These are phyloP conservation scores for Kwoniella sp. DNA, from an alignment of 768 basidiomycete species.

Conservation along the genomic window DNA sequence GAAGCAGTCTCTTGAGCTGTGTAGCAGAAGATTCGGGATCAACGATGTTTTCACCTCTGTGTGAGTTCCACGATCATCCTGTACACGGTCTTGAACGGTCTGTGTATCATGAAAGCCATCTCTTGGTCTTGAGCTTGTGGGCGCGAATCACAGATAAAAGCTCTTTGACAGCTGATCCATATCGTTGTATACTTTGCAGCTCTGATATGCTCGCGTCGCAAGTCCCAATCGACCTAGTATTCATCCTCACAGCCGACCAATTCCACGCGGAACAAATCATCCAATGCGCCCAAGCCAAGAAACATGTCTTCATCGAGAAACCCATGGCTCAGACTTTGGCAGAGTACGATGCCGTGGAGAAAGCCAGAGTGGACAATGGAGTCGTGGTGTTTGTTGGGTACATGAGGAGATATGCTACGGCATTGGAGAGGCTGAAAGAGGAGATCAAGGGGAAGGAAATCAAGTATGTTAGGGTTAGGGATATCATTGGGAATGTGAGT, in stretches of 20 bases:
- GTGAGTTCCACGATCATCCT: constrained; percentile 15
- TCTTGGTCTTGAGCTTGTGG: no score
- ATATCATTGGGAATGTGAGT: constrained; percentile 47
- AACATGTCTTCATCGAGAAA: constrained; percentile 53
- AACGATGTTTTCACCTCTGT: constrained; percentile 24
- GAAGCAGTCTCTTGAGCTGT: constrained; percentile 25
- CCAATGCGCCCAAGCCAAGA: constrained; percentile 30
- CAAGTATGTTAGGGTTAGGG: constrained; percentile 41
- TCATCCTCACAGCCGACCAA: constrained; percentile 34
- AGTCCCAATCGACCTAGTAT: constrained; percentile 37
- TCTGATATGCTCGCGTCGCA: constrained; percentile 29
- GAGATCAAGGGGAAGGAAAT: constrained; percentile 36
- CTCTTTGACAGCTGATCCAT: no score
- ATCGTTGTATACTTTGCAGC: constrained; percentile 22
- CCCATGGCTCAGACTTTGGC: constrained; percentile 44
- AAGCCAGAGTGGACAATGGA: constrained; percentile 33
- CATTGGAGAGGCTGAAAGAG: constrained; percentile 42
- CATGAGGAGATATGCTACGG: constrained; percentile 51
- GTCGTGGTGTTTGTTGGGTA: constrained; percentile 47
- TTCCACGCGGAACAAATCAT: constrained; percentile 39
- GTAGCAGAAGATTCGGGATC: constrained; percentile 27
- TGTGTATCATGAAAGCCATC: no score
- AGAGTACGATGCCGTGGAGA: constrained; percentile 41
- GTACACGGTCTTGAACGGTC: no score
- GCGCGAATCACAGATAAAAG: no score